Evolutionary conservation across 176 grass and related monocot genomes (phyloP), one percentile per base, ranked within the genome.

Genomic region (Cocos nucifera): DNA sequence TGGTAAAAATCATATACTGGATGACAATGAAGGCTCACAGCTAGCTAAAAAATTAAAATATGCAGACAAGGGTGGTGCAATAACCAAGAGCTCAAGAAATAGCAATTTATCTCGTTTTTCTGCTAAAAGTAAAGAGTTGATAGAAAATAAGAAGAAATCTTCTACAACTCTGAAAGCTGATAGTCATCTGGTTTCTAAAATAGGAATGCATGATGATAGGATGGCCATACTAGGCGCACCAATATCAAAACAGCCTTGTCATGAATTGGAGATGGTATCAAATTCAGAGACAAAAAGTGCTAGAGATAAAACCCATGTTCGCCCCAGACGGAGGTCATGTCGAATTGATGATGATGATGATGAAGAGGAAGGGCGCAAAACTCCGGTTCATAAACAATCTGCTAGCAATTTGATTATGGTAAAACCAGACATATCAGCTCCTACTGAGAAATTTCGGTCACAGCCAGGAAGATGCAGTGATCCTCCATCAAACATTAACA

Each of bases 311-410:
- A 54, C 77, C 57, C 61, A 73, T 56, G 51, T 56, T 16, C 51
- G 19, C 12, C 52, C 73, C 65, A 86, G 70, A 74, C 82, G 87
- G 73, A 92, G 73, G 78, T 73, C 81, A 4, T 82, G 82, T 64
- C 63, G 64, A 10, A 35, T 83, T 80, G 79, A 88, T 59, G 84
- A 92, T 59, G 85, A 85, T 4, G 76, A 88, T 1, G 35, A 44
- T 59, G 44, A 48, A 1, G 64, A 74, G 57, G 83, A 88, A 86
- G 87, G 85, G 63, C 77, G 80, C 22, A 69, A 66, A 50, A 86
- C 84, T 55, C 87, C 81, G 58, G 61, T 87, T 71, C 82, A 83
- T 70, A 83, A 86, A 81, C 74, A 79, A 51, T 22, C 28, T 61
- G n/a, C 68, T 61, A 54, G 64, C 12, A 86, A 82, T 66, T 69